Conservation (phyloP, 768 basidiomycete species). For the Exidia glandulosa region DNA sequence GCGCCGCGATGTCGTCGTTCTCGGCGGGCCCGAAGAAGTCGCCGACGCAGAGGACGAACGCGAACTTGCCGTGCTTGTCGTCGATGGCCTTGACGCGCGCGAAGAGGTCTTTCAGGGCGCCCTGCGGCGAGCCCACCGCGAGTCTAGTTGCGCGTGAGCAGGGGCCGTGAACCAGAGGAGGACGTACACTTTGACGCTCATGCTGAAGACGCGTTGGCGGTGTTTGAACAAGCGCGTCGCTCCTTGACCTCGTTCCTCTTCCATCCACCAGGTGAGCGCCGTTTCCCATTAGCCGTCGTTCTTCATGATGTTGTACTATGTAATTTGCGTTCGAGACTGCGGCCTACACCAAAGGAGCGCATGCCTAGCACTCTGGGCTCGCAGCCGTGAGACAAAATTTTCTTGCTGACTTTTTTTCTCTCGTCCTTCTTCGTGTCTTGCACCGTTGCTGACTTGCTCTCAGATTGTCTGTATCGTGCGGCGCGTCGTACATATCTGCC, state of each 20-base stretch:
- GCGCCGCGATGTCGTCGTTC: conserved; percentile 16
- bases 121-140: conserved; percentile 70
- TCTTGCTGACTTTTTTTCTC: neutral
- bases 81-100: conserved; percentile 76
- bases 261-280: no score
- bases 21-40: conserved; percentile 69
- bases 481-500: neutral
- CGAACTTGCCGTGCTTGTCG: conserved; percentile 88
- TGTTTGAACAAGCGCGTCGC: neutral
- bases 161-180: neutral
- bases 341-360: neutral
- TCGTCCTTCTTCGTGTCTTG: neutral
- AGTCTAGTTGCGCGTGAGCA: conserved; percentile 29
- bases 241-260: no score
- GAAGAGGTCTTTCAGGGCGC: conserved; percentile 64
- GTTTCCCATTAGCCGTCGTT: no score
- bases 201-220: neutral
- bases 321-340: neutral
- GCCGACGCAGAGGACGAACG: conserved; percentile 69
- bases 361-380: neutral
- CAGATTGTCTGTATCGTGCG: neutral
- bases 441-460: neutral
- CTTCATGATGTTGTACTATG: neutral
- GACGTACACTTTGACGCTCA: neutral
- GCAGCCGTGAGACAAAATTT: neutral